These are phyloP conservation scores for Oehlia diaphana DNA, from an alignment of 192 early-diverging fungal species.

Conservation along the genomic window DNA sequence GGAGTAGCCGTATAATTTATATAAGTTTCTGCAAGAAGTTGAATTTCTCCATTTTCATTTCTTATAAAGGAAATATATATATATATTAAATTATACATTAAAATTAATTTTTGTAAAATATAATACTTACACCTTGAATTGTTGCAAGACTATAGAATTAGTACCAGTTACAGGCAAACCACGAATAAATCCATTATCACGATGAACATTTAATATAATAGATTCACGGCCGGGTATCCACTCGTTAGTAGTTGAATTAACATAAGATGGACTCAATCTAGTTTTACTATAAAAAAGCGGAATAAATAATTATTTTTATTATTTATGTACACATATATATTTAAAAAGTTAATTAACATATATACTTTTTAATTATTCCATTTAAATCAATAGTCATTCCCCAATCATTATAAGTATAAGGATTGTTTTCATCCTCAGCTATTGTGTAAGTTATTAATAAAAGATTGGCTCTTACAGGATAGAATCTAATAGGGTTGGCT, in stretches of 20 bases:
- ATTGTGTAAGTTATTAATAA: not conserved
- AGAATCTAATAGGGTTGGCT: not conserved
- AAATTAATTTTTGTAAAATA: not conserved
- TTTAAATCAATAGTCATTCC: not conserved
- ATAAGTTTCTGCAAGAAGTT: not conserved
- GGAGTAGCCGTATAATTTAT: not conserved
- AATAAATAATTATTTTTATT: not conserved
- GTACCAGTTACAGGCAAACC: not conserved
- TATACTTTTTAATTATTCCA: not conserved
- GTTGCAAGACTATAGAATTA: not conserved
- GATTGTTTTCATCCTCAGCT: not conserved
- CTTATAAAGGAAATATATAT: not conserved
- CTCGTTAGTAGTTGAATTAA: not conserved
- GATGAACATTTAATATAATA: not conserved
- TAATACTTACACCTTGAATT: not conserved
- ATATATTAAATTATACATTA: no score
- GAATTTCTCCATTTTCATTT: not conserved
- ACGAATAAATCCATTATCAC: not conserved
- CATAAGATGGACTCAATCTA: not conserved
- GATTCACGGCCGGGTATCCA: not conserved
- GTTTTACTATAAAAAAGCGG: not conserved
- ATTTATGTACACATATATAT: not conserved
- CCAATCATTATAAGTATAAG: not conserved
- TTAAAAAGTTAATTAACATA: not conserved
- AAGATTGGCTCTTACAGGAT: not conserved